Evolutionary conservation across 768 basidiomycete genomes (phyloP).

Genomic region (Coprinopsis sp.): DNA sequence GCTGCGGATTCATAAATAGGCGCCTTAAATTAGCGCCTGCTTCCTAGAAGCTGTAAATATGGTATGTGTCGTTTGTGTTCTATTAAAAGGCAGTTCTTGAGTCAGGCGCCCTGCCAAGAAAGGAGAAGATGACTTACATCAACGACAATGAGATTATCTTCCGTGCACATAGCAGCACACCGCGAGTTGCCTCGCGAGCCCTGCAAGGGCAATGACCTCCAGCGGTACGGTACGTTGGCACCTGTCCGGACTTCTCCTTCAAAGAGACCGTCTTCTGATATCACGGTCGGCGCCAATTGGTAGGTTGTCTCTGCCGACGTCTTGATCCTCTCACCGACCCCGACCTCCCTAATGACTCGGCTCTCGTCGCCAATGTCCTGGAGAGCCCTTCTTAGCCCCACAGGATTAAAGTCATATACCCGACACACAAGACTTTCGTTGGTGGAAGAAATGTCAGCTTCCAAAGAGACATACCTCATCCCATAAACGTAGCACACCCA

Average conservation of each 20-base stretch:
- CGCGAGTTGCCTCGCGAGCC: conserved; percentile 14
- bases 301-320: conserved; percentile 1
- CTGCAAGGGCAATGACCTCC: conserved; percentile 25
- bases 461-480: conserved; percentile 34
- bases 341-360: background rate
- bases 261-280: conserved; percentile 34
- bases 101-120: conserved; percentile 1
- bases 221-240: conserved; percentile 45
- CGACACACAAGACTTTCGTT: conserved; percentile 19
- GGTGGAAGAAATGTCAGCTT: conserved; percentile 9
- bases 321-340: background rate
- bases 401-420: conserved; percentile 51
- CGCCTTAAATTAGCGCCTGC: too few relatives aligned
- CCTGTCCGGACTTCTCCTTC: conserved; percentile 35
- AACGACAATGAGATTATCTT: conserved; percentile 52
- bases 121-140: conserved; percentile 31
- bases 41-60: conserved; percentile 26
- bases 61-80: conserved; percentile 20
- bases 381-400: conserved; percentile 21
- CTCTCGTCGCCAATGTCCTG: background rate
- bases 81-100: conserved; percentile 1
- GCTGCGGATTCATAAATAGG: too few relatives aligned
- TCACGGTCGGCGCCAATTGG: conserved; percentile 13
- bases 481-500: conserved; percentile 62
- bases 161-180: conserved; percentile 46